phyloP scores from a whole-genome alignment of 78 protist species.

The Creolimax fragrantissima region DNA sequence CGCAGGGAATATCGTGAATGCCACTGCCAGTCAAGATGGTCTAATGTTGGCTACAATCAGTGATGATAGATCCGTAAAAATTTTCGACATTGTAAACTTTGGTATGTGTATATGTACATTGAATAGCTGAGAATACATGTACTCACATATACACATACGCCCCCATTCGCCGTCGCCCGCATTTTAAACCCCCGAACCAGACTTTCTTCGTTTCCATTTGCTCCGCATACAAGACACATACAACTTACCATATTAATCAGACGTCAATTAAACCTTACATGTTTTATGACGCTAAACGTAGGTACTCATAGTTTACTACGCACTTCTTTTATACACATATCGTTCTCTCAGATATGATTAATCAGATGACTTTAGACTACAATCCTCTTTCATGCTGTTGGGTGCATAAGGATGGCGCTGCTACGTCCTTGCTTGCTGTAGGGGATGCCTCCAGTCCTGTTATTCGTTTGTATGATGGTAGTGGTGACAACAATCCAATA shows the following conservation, averaged over 20 bases:
- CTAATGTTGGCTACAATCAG: constrained; percentile 41
- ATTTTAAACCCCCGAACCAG: too few relatives aligned
- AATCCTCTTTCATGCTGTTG: constrained; percentile 48
- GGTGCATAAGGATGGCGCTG: constrained; percentile 15
- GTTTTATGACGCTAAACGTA: too few relatives aligned
- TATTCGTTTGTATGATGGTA: background rate
- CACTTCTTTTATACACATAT: too few relatives aligned
- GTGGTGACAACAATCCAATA: background rate
- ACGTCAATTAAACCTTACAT: too few relatives aligned
- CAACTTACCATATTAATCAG: too few relatives aligned
- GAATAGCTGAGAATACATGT: background rate
- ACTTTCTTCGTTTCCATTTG: too few relatives aligned
- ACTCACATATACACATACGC: too few relatives aligned
- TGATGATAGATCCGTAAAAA: constrained; percentile 60
- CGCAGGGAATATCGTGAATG: constrained; percentile 26
- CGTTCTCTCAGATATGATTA: constrained; percentile 81
- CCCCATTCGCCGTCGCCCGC: too few relatives aligned
- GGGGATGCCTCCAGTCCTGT: background rate
- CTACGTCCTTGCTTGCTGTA: background rate
- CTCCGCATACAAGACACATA: too few relatives aligned
- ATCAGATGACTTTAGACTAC: constrained; percentile 49
- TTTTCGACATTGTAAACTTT: constrained; percentile 71
- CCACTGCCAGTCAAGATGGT: constrained; percentile 57
- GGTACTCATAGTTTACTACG: too few relatives aligned
- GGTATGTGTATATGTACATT: constrained; percentile 13